Evolutionary conservation across 2,329 filamentous ascomycete genomes (phyloP), one percentile per base, ranked within the genome.

Genomic region (Xylariales sp.): DNA sequence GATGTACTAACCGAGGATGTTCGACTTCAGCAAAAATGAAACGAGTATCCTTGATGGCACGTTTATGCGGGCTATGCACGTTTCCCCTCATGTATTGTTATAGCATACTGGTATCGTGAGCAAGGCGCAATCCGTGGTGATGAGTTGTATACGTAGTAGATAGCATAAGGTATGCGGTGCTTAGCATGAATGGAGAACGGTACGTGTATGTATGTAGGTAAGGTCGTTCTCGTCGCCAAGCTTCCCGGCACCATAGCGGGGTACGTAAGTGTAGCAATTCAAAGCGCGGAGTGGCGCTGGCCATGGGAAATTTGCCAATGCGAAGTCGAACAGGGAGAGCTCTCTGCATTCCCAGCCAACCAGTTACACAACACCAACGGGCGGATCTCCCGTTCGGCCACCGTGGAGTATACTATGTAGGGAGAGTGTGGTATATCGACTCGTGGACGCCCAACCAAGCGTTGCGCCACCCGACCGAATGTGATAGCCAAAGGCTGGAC

Each of bases 251-350:
- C 36, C 10, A 48, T 48, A 65, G 65, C 65, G 65, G 65, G 65
- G 65, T 68, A 68, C 39, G 39, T 41, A 41, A 41, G 48, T 58
- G 65, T 68, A 50, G 65, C 41, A 65, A 53, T 50, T 57, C 52
- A 30, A 30, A 62, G 62, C 52, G 54, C 54, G 30, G 23, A 62
- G 53, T 64, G 62, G 66, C 62, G 57, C 34, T 34, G 62, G 52
- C 41, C 41, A 45, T 61, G 52, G 64, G 64, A 69, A 64, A 69
- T 69, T 69, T 66, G 54, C 57, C 57, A 64, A 64, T 64, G 64
- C 52, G 39, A 60, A 58, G 12, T 55, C 32, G 32, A 55, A 62
- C 60, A 67, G 41, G 60, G 61, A 50, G 36, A 23, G 23, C 23
- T 23, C 23, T 23, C 23, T 23, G 59, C 56, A 64, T 57, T 62